Base-by-base conservation (phyloP, 257 asterid genomes). In the Forsythia suspensa region DNA sequence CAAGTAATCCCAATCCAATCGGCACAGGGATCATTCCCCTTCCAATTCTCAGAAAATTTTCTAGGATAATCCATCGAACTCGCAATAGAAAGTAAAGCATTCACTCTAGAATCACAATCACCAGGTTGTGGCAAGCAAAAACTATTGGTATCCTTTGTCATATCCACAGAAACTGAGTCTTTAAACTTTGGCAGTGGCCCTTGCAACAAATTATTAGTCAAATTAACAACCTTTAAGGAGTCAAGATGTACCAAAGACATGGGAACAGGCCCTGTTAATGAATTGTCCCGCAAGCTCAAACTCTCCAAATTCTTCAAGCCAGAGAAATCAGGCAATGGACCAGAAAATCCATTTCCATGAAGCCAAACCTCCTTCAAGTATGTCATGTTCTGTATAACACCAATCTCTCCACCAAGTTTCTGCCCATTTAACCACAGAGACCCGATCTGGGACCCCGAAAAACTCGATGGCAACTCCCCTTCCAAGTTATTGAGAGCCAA, bases 351-450 rank as follows among this genome's bases (percentile, higher is more conserved):
- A 73, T 93, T 95, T 0, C 69, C 69, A 69, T 95, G 99, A 83
- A 95, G 88, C 99, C 99, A 95, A 77, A 87, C 88, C 87, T 95
- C 97, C 86, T 84, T 90, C 90, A 95, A 86, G 78, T 80, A 80
- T 65, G 97, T 91, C 98, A 93, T 89, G 66, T 95, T 95, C 85
- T 84, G 93, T 4, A 93, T 4, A 34, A 89, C 95, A 83, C 87
- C 94, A 63, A 95, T 85, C 66, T 85, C 82, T 13, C 97, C 99
- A 70, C 83, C 81, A 71, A 93, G 87, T 68, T 95, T 93, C 86
- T 91, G 96, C 57, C 99, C 98, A 78, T 93, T 95, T 11, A 95
- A 46, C 98, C 98, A 93, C 86, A 93, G 75, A 69, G 97, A 89
- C 85, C 89, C 93, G 39, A 93, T 89, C 81, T 84, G 89, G 16